Percentiles rank a stretch among this genome's conserved stretches.
phyloP scores from a whole-genome alignment of 108 stramenopile species.

The Cylindrotheca closterium region DNA sequence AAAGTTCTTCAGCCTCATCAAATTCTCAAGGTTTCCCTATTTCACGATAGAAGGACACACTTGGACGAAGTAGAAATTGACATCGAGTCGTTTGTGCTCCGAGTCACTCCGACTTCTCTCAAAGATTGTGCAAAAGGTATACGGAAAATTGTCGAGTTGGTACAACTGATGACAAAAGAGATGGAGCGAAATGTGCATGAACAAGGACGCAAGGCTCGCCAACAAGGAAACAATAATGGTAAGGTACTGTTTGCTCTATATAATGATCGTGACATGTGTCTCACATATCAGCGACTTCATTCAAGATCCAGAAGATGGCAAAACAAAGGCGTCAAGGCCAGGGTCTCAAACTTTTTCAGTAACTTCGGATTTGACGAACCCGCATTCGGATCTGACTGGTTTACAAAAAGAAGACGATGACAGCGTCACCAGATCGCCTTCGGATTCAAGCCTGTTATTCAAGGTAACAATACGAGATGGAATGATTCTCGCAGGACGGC shows the following conservation, averaged over 20 bases:
- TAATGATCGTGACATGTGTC: not conserved
- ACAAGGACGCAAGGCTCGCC: conserved; percentile 61
- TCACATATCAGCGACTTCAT: not conserved
- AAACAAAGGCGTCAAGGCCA: conserved; percentile 5
- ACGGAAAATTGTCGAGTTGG: conserved; percentile 52
- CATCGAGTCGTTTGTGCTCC: conserved; percentile 45
- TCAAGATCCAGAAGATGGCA: not conserved
- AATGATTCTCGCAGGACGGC: conserved; percentile 63
- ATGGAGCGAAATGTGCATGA: conserved; percentile 83
- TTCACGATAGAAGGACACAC: conserved; percentile 60
- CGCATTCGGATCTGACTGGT: conserved; percentile 1
- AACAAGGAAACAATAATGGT: conserved; percentile 16
- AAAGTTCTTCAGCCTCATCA: not conserved
- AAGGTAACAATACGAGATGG: conserved; percentile 58
- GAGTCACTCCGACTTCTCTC: conserved; percentile 70
- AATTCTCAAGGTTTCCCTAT: conserved; percentile 30
- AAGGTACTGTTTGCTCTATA: not conserved
- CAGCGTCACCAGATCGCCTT: conserved; percentile 15
- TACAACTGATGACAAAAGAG: conserved; percentile 61
- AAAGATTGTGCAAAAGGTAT: conserved; percentile 66
- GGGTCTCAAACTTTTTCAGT: conserved; percentile 22
- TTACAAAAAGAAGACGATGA: conserved; percentile 13
- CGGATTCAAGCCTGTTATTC: conserved; percentile 68
- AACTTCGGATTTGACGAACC: conserved; percentile 7
- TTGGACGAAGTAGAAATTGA: conserved; percentile 79